Conservation (phyloP, 352 stramenopile species). For the Pythium pyrilobum region DNA sequence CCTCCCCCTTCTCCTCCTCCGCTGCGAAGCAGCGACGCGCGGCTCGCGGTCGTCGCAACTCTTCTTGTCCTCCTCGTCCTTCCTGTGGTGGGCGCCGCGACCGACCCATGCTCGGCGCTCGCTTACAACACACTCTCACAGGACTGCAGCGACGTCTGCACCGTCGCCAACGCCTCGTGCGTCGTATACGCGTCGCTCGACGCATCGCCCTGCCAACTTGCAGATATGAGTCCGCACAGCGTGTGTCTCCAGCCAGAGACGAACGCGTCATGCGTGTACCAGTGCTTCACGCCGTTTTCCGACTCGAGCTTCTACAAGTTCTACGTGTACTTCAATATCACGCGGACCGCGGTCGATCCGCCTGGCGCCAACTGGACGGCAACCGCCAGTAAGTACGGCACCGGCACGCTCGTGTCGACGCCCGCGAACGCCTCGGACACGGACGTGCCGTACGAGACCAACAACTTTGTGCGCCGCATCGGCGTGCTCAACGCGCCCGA, state of each 20-base stretch:
- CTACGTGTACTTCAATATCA: slow-evolving; percentile 4
- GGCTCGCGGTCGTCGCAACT: too few species aligned
- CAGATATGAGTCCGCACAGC: background rate
- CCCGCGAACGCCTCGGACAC: background rate
- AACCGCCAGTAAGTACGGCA: background rate
- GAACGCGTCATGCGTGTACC: slow-evolving; percentile 2
- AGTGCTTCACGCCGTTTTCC: slow-evolving; percentile 11
- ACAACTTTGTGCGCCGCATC: slow-evolving; percentile 14
- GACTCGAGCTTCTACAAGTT: background rate
- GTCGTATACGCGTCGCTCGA: slow-evolving; percentile 1
- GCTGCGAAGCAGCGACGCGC: too few species aligned
- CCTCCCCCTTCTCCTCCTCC: too few species aligned
- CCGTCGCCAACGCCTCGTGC: background rate
- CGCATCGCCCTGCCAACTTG: background rate
- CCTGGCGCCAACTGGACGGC: background rate
- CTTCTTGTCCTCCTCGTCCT: too few species aligned
- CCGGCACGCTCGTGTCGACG: background rate
- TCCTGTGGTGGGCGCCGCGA: background rate
- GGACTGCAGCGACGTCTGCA: slow-evolving; percentile 8
- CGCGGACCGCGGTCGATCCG: background rate
- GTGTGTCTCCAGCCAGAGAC: slow-evolving; percentile 2
- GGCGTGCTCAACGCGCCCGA: background rate
- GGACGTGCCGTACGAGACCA: slow-evolving; percentile 9
- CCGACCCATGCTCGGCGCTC: background rate
- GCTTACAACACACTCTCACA: slow-evolving; percentile 10